Percentiles rank a stretch among this genome's conserved stretches.
These are phyloP conservation scores for Monilinia aucupariae DNA, from an alignment of 2,329 filamentous ascomycete species.

Conservation along the genomic window DNA sequence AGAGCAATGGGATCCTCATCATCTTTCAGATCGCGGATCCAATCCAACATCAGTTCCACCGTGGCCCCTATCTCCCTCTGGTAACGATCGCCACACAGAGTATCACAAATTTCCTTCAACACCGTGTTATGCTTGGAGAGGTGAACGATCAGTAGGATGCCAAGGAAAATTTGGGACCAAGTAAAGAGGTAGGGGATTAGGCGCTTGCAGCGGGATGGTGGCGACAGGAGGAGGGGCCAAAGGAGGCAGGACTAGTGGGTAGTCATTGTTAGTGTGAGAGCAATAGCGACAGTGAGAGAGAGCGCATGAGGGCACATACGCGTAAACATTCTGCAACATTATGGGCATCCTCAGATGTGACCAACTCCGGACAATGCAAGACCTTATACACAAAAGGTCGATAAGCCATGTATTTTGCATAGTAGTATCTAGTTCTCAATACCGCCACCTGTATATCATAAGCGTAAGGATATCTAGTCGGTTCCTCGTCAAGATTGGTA, in stretches of 20 bases:
- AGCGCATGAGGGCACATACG: constrained; percentile 19
- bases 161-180: constrained; percentile 58
- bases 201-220: constrained; percentile 51
- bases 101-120: constrained; percentile 45
- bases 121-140: constrained; percentile 48
- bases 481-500: constrained; percentile 41
- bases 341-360: constrained; percentile 49
- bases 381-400: constrained; percentile 56
- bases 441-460: constrained; percentile 53
- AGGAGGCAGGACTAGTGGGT: constrained; percentile 43
- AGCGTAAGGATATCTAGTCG: constrained; percentile 45
- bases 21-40: constrained; percentile 51
- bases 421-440: constrained; percentile 54
- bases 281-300: background rate
- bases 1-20: constrained; percentile 48
- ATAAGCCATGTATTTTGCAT: constrained; percentile 52
- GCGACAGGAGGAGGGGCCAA: constrained; percentile 56
- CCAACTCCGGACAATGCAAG: constrained; percentile 49
- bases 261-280: constrained; percentile 8
- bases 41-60: constrained; percentile 50
- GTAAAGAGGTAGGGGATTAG: constrained; percentile 55
- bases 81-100: constrained; percentile 45
- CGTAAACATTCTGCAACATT: constrained; percentile 52
- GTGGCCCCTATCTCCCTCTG: constrained; percentile 48
- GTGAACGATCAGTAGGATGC: constrained; percentile 52